Base-by-base conservation (phyloP, 495 filamentous ascomycete genomes). In the Tetracladium setigerum region DNA sequence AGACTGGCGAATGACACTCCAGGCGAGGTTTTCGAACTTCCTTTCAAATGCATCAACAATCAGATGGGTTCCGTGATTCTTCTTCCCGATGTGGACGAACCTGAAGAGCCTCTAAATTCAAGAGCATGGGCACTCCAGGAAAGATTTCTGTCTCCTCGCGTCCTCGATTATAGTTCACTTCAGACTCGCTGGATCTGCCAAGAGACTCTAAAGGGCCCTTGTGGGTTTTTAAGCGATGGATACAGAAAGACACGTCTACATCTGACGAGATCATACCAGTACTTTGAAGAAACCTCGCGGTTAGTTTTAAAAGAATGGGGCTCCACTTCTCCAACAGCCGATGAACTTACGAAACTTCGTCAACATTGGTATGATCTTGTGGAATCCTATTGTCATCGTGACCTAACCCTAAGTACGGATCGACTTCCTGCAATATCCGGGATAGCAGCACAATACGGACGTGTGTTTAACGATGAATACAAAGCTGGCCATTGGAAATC, bases 51-150 rank as follows among this genome's bases (percentile, higher is more conserved):
- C 19, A 18, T 46, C 13, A 31, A 46, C 19, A 46, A 46, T 24
- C n/a, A n/a, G n/a, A n/a, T n/a, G n/a, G n/a, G n/a, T n/a, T n/a
- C n/a, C n/a, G n/a, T n/a, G n/a, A n/a, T n/a, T n/a, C n/a, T n/a
- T n/a, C n/a, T n/a, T n/a, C n/a, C n/a, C n/a, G 27, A 14, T n/a
- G 9, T 15, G 24, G 12, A 44, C 22, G 24, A 22, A 12, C 38
- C 13, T 12, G 13, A 30, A 19, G 44, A 37, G 24, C 32, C 44
- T 14, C 44, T 47, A n/a, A 37, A 47, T 47, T 30, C 13, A 47
- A 37, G 44, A 37, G 44, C 32, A 6, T 47, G 44, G 44, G 44
- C 35, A 24, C 33, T 37, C 38, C 44, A 47, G 38, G 44, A 47
- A 18, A 31, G 44, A 8, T 33, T 47, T 47, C 27, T 47, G 17